Evolutionary conservation across 1,139 yeast genomes (phyloP).

Genomic region (Diutina siamensis): DNA sequence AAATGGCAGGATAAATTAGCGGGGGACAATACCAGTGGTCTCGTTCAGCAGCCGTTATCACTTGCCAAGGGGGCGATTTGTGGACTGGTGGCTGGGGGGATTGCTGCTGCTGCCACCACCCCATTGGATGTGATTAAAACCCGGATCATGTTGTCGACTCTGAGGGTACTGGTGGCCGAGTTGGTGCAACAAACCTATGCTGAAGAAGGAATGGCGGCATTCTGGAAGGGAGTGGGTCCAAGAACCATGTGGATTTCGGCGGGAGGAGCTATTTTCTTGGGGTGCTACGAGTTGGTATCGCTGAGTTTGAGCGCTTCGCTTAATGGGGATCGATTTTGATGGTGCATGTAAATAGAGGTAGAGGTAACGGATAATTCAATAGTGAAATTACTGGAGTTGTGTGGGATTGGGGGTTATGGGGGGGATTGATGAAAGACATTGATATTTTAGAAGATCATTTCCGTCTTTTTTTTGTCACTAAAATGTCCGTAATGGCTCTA

Average conservation of each 20-base stretch:
- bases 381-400: too few species aligned
- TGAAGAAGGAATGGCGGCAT: conserved; percentile 61
- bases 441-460: too few species aligned
- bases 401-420: too few species aligned
- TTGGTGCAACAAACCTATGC: conserved; percentile 36
- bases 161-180: conserved; percentile 32
- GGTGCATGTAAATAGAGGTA: too few species aligned
- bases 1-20: conserved; percentile 23
- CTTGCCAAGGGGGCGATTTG: conserved; percentile 82
- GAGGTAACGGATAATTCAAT: too few species aligned
- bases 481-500: too few species aligned
- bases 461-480: too few species aligned
- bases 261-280: conserved; percentile 95
- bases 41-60: conserved; percentile 23
- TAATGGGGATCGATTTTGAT: not conserved
- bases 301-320: not conserved
- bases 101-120: conserved; percentile 90
- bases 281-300: conserved; percentile 67
- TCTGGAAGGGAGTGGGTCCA: conserved; percentile 82
- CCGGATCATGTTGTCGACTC: conserved; percentile 66
- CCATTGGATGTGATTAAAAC: conserved; percentile 92
- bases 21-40: not conserved
- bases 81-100: conserved; percentile 90
- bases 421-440: too few species aligned
- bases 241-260: conserved; percentile 96